Conservation (phyloP, 805 yeast species). For the Metschnikowia noctiluminum region DNA sequence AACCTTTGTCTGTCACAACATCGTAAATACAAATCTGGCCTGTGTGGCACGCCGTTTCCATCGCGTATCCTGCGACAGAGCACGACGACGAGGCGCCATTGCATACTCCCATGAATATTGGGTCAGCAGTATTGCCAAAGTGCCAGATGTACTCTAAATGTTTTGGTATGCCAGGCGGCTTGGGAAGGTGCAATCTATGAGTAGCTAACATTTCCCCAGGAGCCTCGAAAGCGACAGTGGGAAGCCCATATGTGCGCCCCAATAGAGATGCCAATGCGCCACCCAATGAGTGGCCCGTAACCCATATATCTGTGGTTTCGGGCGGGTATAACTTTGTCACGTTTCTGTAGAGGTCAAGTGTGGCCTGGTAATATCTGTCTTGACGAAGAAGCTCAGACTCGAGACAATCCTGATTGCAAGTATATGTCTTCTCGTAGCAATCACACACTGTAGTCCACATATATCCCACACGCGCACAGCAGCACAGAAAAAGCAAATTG, state of each 20-base stretch:
- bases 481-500: slow-evolving; percentile 86
- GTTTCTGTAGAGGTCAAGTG: slow-evolving; percentile 69
- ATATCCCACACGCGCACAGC: slow-evolving; percentile 90
- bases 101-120: slow-evolving; percentile 94
- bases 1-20: slow-evolving; percentile 82
- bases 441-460: slow-evolving; percentile 95
- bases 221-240: slow-evolving; percentile 87
- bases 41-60: slow-evolving; percentile 94
- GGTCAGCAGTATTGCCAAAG: slow-evolving; percentile 95
- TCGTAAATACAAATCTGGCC: slow-evolving; percentile 88
- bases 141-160: slow-evolving; percentile 88
- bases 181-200: slow-evolving; percentile 80
- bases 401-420: slow-evolving; percentile 84
- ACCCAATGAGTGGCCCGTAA: slow-evolving; percentile 93
- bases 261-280: slow-evolving; percentile 79
- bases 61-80: slow-evolving; percentile 90
- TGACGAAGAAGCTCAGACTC: slow-evolving; percentile 70
- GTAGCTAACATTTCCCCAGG: slow-evolving; percentile 90
- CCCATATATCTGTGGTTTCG: slow-evolving; percentile 66
- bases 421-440: slow-evolving; percentile 78
- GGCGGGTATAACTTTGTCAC: slow-evolving; percentile 67
- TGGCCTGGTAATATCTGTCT: slow-evolving; percentile 82
- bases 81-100: slow-evolving; percentile 90
- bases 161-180: slow-evolving; percentile 84
- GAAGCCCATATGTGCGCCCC: slow-evolving; percentile 87